Evolutionary conservation across 352 stramenopile species (phyloP).

Genomic region (Pythium aquatile): DNA sequence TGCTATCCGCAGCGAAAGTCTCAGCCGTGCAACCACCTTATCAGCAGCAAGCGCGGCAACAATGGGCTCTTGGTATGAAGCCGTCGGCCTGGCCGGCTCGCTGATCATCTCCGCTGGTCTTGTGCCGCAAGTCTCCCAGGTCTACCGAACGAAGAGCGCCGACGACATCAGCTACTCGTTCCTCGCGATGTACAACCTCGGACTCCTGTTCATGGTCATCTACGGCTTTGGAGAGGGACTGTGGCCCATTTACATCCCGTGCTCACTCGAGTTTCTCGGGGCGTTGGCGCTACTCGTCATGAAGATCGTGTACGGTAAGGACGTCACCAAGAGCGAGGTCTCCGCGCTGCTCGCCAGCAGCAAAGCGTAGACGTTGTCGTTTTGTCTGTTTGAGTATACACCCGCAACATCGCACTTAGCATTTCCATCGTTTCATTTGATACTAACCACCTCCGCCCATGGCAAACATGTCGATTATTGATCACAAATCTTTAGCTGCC

Average conservation of each 20-base stretch:
- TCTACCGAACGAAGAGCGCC: slow-evolving; percentile 56
- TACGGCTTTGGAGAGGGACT: slow-evolving; percentile 48
- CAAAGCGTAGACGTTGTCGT: background rate
- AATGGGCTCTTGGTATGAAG: background rate
- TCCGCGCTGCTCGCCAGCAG: background rate
- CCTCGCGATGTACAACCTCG: slow-evolving; percentile 42
- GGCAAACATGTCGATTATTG: too few species aligned
- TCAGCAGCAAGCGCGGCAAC: too few species aligned
- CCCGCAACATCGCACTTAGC: too few species aligned
- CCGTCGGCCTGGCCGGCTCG: slow-evolving; percentile 53
- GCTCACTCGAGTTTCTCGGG: slow-evolving; percentile 42
- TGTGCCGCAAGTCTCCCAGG: slow-evolving; percentile 62
- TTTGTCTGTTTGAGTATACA: background rate
- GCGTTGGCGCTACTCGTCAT: slow-evolving; percentile 40
- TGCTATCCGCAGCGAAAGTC: too few species aligned
- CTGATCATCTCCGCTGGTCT: slow-evolving; percentile 60
- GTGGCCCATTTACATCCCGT: slow-evolving; percentile 64
- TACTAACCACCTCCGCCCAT: too few species aligned
- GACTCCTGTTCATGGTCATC: slow-evolving; percentile 40
- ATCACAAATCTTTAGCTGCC: too few species aligned
- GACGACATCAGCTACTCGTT: slow-evolving; percentile 57
- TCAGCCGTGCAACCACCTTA: too few species aligned
- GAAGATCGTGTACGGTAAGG: slow-evolving; percentile 29
- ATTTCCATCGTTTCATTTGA: too few species aligned
- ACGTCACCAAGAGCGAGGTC: background rate